Evolutionary conservation across 768 basidiomycete species (phyloP).

Genomic region (Hortiboletus campestris): DNA sequence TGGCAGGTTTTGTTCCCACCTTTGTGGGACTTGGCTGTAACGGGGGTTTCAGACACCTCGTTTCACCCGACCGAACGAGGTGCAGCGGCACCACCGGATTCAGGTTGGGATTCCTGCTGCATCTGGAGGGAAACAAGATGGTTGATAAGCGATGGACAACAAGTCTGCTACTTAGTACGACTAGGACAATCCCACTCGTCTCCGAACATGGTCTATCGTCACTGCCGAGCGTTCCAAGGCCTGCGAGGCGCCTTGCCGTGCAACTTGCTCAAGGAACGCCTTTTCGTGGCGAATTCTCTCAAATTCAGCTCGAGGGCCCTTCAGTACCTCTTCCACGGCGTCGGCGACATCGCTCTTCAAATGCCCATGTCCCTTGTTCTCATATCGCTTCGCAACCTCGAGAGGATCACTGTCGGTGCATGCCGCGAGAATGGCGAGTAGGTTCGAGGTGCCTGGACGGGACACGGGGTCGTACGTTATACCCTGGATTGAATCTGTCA

Average conservation of each 20-base stretch:
- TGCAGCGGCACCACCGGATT: not conserved
- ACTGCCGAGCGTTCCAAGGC: constrained; percentile 59
- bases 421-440: constrained; percentile 48
- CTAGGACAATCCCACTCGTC: constrained; percentile 47
- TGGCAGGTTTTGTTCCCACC: no score
- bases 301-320: constrained; percentile 67
- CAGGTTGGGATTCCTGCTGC: not conserved
- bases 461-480: constrained; percentile 77
- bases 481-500: constrained; percentile 77
- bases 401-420: constrained; percentile 52
- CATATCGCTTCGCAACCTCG: constrained; percentile 50
- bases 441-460: constrained; percentile 84
- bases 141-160: constrained; percentile 22
- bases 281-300: constrained; percentile 58
- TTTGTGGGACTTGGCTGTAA: no score
- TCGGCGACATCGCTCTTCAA: constrained; percentile 77
- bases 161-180: not conserved
- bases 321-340: constrained; percentile 67
- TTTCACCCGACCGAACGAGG: no score
- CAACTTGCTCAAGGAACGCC: constrained; percentile 64
- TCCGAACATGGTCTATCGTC: constrained; percentile 69
- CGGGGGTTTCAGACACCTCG: no score
- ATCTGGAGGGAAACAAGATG: not conserved
- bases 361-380: constrained; percentile 52
- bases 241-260: constrained; percentile 56